A percentile compares a stretch with the other conserved stretches of the same genome.
Conservation (phyloP, 2,329 filamentous ascomycete species). For the Gaeumannomyces tritici region DNA sequence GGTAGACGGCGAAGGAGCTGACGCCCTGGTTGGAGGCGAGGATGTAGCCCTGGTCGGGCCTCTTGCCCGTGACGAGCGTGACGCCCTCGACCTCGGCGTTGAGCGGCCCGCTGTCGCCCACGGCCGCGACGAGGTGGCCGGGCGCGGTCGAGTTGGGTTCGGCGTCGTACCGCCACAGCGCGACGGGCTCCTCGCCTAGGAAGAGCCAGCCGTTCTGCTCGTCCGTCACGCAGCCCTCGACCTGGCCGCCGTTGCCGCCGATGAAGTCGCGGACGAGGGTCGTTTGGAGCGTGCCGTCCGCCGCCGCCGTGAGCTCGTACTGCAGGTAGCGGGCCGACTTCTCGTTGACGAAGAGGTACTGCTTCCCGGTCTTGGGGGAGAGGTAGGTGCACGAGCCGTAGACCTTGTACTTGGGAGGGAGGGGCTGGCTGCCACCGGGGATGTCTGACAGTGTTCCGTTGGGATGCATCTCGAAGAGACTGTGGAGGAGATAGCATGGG, state of each 20-base stretch:
- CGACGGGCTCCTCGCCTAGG: conserved; percentile 40
- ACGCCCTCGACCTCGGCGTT: conserved; percentile 45
- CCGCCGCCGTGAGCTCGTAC: conserved; percentile 33
- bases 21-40: conserved; percentile 43
- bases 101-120: conserved; percentile 33
- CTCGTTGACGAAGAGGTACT: conserved; percentile 45
- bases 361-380: conserved; percentile 33
- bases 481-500: conserved; percentile 10
- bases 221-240: conserved; percentile 43
- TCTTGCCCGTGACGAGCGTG: conserved; percentile 35
- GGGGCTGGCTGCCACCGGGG: conserved; percentile 34
- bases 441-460: conserved; percentile 33
- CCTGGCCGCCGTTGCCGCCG: conserved; percentile 40
- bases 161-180: conserved; percentile 41
- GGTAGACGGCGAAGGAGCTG: conserved; percentile 41
- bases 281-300: conserved; percentile 31
- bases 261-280: conserved; percentile 39
- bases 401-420: conserved; percentile 32
- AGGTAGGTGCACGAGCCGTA: conserved; percentile 44
- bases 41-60: conserved; percentile 34
- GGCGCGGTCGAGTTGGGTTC: conserved; percentile 32
- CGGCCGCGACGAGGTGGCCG: conserved; percentile 25
- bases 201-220: conserved; percentile 40
- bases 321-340: conserved; percentile 44
- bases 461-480: conserved; percentile 37